Conservation (phyloP, 2,329 filamentous ascomycete species). For the Sphaceloma murrayae region DNA sequence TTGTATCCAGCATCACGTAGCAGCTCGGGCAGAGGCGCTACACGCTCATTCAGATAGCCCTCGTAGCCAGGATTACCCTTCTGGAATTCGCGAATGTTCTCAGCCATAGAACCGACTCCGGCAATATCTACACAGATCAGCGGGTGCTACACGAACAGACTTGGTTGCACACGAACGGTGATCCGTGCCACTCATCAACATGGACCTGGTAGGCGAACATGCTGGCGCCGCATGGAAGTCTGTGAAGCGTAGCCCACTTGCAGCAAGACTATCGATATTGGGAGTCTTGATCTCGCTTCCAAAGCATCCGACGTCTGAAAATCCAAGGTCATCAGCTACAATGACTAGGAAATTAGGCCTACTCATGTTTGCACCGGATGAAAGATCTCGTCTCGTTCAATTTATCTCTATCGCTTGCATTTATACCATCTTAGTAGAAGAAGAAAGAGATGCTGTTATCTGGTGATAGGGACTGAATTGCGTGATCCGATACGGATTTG, state of each 20-base stretch:
- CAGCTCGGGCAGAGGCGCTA: conserved; percentile 30
- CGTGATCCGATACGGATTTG: neutral
- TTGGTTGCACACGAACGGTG: conserved; percentile 17
- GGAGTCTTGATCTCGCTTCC: conserved; percentile 29
- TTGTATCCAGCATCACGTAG: conserved; percentile 30
- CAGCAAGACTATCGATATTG: conserved; percentile 19
- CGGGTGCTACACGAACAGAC: neutral
- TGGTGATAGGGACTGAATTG: neutral
- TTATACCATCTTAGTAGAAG: no score
- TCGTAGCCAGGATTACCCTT: conserved; percentile 29
- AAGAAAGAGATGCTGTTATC: neutral
- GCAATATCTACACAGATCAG: conserved; percentile 23
- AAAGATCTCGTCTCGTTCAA: neutral
- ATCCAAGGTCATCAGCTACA: conserved; percentile 27
- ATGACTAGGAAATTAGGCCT: conserved; percentile 22
- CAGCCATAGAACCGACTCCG: conserved; percentile 28
- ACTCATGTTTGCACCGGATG: conserved; percentile 10
- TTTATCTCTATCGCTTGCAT: no score
- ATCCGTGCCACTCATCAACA: conserved; percentile 31
- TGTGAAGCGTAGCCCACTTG: conserved; percentile 23
- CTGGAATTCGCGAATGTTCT: conserved; percentile 23
- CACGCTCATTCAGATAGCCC: conserved; percentile 29
- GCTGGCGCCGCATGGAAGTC: conserved; percentile 28
- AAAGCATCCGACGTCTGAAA: conserved; percentile 25
- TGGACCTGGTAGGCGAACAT: conserved; percentile 29